These are phyloP conservation scores for Phytophthora vignae DNA, from an alignment of 352 stramenopile species.

Conservation along the genomic window DNA sequence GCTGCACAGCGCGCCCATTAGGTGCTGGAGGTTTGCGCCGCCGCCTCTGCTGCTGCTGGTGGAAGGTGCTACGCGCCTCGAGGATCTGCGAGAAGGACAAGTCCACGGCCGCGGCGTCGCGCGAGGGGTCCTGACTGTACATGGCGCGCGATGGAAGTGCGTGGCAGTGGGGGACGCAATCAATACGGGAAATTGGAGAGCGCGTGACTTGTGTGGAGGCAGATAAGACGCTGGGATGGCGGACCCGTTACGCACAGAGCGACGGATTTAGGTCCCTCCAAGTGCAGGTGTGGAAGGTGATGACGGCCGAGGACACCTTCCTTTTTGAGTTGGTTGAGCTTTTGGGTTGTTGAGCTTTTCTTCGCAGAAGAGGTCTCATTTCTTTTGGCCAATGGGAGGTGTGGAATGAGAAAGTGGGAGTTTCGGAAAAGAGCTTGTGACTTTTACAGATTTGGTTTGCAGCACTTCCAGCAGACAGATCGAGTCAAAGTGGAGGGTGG, in stretches of 20 bases:
- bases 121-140: slow-evolving; percentile 47
- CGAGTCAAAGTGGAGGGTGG: too few species aligned
- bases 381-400: slow-evolving; percentile 1
- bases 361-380: slow-evolving; percentile 3
- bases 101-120: slow-evolving; percentile 55
- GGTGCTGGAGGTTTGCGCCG: slow-evolving; percentile 25
- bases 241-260: not conserved
- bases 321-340: not conserved
- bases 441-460: not conserved
- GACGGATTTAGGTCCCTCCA: not conserved
- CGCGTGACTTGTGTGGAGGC: not conserved
- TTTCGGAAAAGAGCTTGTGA: not conserved
- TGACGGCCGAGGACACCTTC: not conserved
- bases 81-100: slow-evolving; percentile 86
- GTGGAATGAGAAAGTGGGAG: not conserved
- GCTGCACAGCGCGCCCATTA: not conserved
- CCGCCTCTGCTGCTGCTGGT: slow-evolving; percentile 51
- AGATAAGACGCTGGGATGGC: slow-evolving; percentile 11
- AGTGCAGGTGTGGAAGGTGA: not conserved
- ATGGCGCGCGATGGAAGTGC: slow-evolving; percentile 26
- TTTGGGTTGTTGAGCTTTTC: not conserved
- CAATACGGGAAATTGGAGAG: not conserved
- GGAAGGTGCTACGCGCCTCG: slow-evolving; percentile 65
- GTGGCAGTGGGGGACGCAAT: not conserved
- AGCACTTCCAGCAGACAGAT: too few species aligned